These are phyloP conservation scores for Penicillium sp. DNA, from an alignment of 2,329 filamentous ascomycete genomes.

Conservation along the genomic window DNA sequence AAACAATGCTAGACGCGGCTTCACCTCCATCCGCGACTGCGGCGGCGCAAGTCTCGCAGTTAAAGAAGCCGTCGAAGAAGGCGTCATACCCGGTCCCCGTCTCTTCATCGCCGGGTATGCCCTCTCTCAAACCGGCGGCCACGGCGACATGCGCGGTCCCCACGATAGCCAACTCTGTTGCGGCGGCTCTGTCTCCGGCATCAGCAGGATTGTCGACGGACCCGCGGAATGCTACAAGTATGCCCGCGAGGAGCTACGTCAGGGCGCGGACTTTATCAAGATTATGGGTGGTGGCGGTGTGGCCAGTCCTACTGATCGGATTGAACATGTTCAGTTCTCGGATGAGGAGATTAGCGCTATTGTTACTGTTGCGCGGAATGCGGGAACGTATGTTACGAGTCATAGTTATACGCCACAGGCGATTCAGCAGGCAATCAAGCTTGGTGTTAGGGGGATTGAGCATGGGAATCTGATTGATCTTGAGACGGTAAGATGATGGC, in stretches of 20 bases:
- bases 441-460: conserved; percentile 56
- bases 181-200: conserved; percentile 38
- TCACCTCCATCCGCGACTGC: conserved; percentile 57
- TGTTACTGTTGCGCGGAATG: conserved; percentile 47
- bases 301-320: conserved; percentile 52
- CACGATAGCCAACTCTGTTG: conserved; percentile 47
- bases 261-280: conserved; percentile 60
- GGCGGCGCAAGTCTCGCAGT: conserved; percentile 55
- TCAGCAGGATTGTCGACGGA: conserved; percentile 51
- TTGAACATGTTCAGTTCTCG: conserved; percentile 56
- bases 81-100: conserved; percentile 53
- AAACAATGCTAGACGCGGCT: conserved; percentile 55
- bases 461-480: conserved; percentile 48
- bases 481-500: conserved; percentile 52
- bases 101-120: conserved; percentile 55
- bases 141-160: conserved; percentile 50
- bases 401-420: conserved; percentile 56
- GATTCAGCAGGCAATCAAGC: conserved; percentile 54
- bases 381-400: conserved; percentile 54
- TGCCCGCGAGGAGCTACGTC: conserved; percentile 53
- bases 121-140: conserved; percentile 57
- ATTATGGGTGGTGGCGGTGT: conserved; percentile 60
- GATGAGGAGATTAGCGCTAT: conserved; percentile 56
- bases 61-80: conserved; percentile 53
- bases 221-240: conserved; percentile 53